These are phyloP conservation scores for Pythium vanterpoolii DNA, from an alignment of 352 stramenopile genomes.

Conservation along the genomic window DNA sequence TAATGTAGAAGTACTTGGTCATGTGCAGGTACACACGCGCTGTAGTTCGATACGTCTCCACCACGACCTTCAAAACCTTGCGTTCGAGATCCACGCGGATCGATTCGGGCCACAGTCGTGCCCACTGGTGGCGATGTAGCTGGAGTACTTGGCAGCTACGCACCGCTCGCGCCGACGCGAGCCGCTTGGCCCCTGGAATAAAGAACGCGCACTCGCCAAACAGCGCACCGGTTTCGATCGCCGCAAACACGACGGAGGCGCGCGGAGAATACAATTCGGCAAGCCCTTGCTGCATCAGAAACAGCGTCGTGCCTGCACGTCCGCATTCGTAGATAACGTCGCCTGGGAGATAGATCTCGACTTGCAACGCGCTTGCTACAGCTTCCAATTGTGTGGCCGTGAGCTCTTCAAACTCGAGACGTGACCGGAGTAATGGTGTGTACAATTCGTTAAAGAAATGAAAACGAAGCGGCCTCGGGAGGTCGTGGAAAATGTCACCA, in stretches of 20 bases:
- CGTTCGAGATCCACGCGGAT: constrained; percentile 40
- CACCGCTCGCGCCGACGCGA: constrained; percentile 45
- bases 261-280: constrained; percentile 42
- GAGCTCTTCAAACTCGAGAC: constrained; percentile 38
- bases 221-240: constrained; percentile 27
- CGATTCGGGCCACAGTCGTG: constrained; percentile 40
- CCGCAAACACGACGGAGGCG: constrained; percentile 37
- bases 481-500: constrained; percentile 37
- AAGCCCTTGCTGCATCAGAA: constrained; percentile 45
- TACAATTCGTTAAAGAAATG: constrained; percentile 63
- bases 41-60: constrained; percentile 32
- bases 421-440: constrained; percentile 23
- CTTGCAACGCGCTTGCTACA: constrained; percentile 38
- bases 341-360: constrained; percentile 64
- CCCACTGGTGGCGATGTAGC: constrained; percentile 48
- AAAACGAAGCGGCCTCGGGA: constrained; percentile 34
- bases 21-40: constrained; percentile 49
- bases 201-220: constrained; percentile 75
- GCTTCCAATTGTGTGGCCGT: constrained; percentile 45
- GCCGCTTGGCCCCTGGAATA: constrained; percentile 34
- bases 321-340: constrained; percentile 59
- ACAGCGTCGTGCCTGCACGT: constrained; percentile 37
- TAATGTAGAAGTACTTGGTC: constrained; percentile 62
- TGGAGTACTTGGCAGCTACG: constrained; percentile 63
- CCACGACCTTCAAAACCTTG: constrained; percentile 33